phyloP scores from a whole-genome alignment of 2,329 filamentous ascomycete species.

The Epichloe sylvatica region DNA sequence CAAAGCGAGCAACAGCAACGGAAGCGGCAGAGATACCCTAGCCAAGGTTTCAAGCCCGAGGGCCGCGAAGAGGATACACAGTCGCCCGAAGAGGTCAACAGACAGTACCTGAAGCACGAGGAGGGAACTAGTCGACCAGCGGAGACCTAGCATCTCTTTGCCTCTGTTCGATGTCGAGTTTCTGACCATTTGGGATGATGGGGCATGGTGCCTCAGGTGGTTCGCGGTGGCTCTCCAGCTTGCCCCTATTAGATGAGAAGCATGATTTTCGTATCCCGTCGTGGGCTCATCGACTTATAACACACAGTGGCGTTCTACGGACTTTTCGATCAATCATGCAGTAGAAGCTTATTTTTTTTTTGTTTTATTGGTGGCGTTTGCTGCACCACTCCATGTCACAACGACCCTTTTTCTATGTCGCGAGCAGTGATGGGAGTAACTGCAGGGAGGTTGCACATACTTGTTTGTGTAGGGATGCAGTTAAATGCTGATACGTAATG shows the following conservation, averaged over 20 bases:
- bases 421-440: too few relatives aligned
- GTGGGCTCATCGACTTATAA: background rate
- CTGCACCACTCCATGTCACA: background rate
- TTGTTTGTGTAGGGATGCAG: too few relatives aligned
- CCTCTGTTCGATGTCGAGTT: background rate
- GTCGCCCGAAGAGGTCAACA: conserved; percentile 39
- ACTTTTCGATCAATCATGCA: background rate
- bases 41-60: conserved; percentile 23
- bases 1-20: conserved; percentile 19
- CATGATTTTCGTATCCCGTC: background rate
- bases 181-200: background rate
- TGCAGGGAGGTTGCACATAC: too few relatives aligned
- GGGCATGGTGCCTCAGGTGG: background rate
- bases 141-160: conserved; percentile 10
- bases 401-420: too few relatives aligned
- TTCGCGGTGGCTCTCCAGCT: too few relatives aligned
- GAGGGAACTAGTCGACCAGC: conserved; percentile 11
- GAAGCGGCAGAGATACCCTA: conserved; percentile 11
- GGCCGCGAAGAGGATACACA: conserved; percentile 28
- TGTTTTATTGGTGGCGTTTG: background rate
- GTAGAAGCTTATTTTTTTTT: too few relatives aligned
- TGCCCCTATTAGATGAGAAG: background rate
- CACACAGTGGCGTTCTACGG: background rate
- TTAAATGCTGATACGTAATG: too few relatives aligned
- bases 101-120: conserved; percentile 36